These are phyloP conservation scores for Saturnispora serradocipensis DNA, from an alignment of 805 yeast species.

Conservation along the genomic window DNA sequence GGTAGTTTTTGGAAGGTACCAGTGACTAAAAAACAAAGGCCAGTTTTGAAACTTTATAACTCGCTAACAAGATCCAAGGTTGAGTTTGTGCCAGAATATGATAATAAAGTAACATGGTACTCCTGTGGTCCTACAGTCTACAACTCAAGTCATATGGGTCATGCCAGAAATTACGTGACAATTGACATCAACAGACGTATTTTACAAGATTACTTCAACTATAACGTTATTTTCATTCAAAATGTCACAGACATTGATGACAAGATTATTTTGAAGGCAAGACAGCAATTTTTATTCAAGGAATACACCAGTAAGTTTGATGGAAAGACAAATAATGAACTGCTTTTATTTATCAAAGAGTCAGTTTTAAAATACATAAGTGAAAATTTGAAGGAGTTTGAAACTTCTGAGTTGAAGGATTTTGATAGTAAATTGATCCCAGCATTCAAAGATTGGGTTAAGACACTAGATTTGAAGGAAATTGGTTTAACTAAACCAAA, in stretches of 20 bases:
- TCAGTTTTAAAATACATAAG: slow-evolving; percentile 43
- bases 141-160: slow-evolving; percentile 96
- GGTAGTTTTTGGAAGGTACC: slow-evolving; percentile 24
- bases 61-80: slow-evolving; percentile 76
- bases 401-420: slow-evolving; percentile 34
- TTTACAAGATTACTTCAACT: slow-evolving; percentile 84
- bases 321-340: slow-evolving; percentile 26
- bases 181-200: slow-evolving; percentile 89
- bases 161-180: slow-evolving; percentile 93
- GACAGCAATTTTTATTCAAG: slow-evolving; percentile 77
- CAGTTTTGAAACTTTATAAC: slow-evolving; percentile 62
- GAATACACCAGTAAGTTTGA: slow-evolving; percentile 34
- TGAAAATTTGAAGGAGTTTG: slow-evolving; percentile 44
- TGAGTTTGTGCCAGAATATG: slow-evolving; percentile 60
- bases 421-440: slow-evolving; percentile 11
- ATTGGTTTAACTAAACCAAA: slow-evolving; percentile 62
- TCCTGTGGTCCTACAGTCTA: slow-evolving; percentile 98
- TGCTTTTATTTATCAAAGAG: slow-evolving; percentile 31
- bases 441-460: slow-evolving; percentile 18
- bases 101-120: slow-evolving; percentile 79
- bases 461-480: slow-evolving; percentile 39
- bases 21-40: slow-evolving; percentile 15
- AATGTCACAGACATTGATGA: slow-evolving; percentile 99
- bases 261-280: slow-evolving; percentile 88
- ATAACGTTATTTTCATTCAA: slow-evolving; percentile 80